These are phyloP conservation scores for Podochytrium sp. DNA, from an alignment of 192 early-diverging fungal species.

Conservation along the genomic window DNA sequence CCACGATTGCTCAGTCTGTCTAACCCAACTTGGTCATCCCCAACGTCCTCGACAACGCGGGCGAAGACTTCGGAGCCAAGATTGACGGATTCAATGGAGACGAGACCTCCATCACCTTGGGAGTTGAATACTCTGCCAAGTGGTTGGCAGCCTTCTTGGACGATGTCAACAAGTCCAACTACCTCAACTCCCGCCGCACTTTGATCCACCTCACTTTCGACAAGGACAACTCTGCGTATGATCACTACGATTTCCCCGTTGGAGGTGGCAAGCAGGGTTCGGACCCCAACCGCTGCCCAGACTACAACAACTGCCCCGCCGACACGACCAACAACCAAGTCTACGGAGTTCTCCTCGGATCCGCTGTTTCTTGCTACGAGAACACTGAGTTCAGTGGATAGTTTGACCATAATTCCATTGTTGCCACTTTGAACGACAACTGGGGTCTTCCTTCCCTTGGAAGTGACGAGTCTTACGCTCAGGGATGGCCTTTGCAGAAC, in stretches of 20 bases:
- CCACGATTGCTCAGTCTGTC: slow-evolving; percentile 50
- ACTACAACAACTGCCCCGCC: slow-evolving; percentile 5
- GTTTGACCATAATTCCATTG: slow-evolving; percentile 19
- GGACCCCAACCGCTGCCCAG: too few relatives aligned
- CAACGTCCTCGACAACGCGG: slow-evolving; percentile 4
- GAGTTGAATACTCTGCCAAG: background rate
- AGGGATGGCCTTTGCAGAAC: slow-evolving; percentile 5
- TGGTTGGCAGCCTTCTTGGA: background rate
- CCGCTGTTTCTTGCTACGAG: slow-evolving; percentile 14
- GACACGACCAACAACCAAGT: slow-evolving; percentile 20
- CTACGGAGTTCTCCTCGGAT: slow-evolving; percentile 12
- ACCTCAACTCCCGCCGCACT: slow-evolving; percentile 19
- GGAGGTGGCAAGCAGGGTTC: too few relatives aligned
- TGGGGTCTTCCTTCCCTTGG: background rate
- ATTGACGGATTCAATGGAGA: background rate
- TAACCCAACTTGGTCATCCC: slow-evolving; percentile 52
- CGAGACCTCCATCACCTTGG: background rate
- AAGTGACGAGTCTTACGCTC: background rate
- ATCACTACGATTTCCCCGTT: background rate
- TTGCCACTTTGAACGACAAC: slow-evolving; percentile 14
- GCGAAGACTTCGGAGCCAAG: background rate
- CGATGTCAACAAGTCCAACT: background rate
- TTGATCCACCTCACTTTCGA: slow-evolving; percentile 10
- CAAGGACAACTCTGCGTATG: slow-evolving; percentile 9
- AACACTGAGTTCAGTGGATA: background rate